These are phyloP conservation scores for Sporobolomyces phaffii DNA, from an alignment of 768 basidiomycete genomes.

Conservation along the genomic window DNA sequence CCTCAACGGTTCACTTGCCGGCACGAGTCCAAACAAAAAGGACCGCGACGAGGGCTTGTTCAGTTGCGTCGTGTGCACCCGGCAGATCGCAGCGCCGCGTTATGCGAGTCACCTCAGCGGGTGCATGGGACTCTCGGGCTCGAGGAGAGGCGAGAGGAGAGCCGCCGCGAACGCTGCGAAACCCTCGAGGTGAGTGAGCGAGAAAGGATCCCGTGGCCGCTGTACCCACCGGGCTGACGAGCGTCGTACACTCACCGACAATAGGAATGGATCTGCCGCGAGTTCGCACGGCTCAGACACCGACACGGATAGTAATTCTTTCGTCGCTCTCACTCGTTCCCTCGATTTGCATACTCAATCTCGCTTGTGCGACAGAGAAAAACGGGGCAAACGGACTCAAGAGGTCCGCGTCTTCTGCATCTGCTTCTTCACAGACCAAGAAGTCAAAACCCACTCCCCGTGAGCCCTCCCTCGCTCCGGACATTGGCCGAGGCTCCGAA, in stretches of 20 bases:
- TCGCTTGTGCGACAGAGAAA: background rate
- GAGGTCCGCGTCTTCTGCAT: background rate
- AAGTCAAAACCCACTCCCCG: conserved; percentile 24
- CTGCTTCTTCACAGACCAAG: conserved; percentile 14
- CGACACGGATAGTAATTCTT: conserved; percentile 1
- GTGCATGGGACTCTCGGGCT: conserved; percentile 26
- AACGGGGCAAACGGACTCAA: conserved; percentile 25
- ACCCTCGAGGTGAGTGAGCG: background rate
- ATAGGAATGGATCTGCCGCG: conserved; percentile 17
- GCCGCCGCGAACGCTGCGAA: conserved; percentile 1
- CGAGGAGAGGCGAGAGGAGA: conserved; percentile 14
- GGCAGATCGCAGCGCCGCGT: conserved; percentile 28
- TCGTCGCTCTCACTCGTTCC: background rate
- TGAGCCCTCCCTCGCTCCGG: background rate
- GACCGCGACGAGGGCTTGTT: conserved; percentile 30
- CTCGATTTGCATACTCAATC: background rate
- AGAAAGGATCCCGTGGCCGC: too few relatives aligned
- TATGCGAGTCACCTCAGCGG: conserved; percentile 35
- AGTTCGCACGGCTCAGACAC: conserved; percentile 22
- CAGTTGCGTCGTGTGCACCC: conserved; percentile 25
- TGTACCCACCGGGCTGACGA: too few relatives aligned
- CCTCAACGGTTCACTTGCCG: too few relatives aligned
- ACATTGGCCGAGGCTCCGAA: too few relatives aligned
- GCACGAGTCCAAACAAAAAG: conserved; percentile 32
- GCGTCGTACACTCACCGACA: too few relatives aligned